Base-by-base conservation (phyloP, 306 rosid species). In the Lathyrus aphaca region DNA sequence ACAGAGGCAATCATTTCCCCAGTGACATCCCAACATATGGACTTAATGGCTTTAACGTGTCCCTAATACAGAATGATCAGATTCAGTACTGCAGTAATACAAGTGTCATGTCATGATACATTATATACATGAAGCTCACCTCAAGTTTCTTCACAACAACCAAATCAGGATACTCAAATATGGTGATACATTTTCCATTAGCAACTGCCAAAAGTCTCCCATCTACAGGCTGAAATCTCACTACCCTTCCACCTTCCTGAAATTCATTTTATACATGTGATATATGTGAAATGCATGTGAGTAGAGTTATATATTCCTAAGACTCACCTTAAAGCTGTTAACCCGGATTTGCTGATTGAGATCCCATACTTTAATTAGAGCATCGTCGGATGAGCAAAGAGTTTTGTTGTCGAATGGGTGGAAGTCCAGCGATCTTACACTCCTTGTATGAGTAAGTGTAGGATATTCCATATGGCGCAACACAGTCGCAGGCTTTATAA, bases 131-230 rank as follows among this genome's bases (percentile, higher is more conserved):
- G 68, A 64, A 64, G 14, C 38, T 42, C 2, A 64, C 69, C 43
- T 27, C 1, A 14, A 65, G 15, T 23, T 14, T 16, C 8, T 9
- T n/a, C 5, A 1, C 3, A 65, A 45, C 13, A 9, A 1, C 0
- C 27, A 12, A 25, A 27, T 9, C 5, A 6, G 1, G n/a, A 10
- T 1, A 4, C 5, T 44, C 27, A 29, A 27, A 1, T 65, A 65
- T n/a, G 57, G 19, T 10, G 40, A 65, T 45, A 9, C 10, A 8
- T 1, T 65, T 65, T 65, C 15, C 27, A 15, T n/a, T 45, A 65
- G 27, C 70, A 65, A 29, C 25, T 14, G 43, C 70, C 42, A 65
- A 45, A 29, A 45, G 7, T 2, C 1, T 65, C 27, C 57, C 57
- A 5, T 0, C 1, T n/a, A 23, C n/a, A 25, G 70, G 57, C 56